phyloP scores from a whole-genome alignment of 192 early-diverging fungal genomes.

The Chytriomyces sp. region DNA sequence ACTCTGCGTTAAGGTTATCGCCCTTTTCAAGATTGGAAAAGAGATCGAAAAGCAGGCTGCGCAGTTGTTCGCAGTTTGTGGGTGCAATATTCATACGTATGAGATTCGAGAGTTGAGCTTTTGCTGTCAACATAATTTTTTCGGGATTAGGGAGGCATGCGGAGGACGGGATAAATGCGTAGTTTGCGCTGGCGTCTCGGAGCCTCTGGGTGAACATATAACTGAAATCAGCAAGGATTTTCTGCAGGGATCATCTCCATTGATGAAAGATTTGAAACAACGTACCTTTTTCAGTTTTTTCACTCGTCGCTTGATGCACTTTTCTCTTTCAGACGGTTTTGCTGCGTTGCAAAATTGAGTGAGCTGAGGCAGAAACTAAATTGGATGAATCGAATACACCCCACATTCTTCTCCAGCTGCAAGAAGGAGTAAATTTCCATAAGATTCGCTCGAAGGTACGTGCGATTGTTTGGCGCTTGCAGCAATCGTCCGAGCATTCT shows the following conservation, averaged over 20 bases:
- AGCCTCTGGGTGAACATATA: constrained; percentile 6
- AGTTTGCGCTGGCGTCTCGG: constrained; percentile 26
- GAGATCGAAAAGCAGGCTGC: background rate
- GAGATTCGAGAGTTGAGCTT: background rate
- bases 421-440: constrained; percentile 6
- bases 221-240: no score
- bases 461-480: constrained; percentile 26
- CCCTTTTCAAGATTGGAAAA: background rate
- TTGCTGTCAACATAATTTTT: background rate
- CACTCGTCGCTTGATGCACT: constrained; percentile 5
- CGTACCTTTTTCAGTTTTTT: constrained; percentile 31
- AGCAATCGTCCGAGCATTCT: constrained; percentile 34
- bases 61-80: background rate
- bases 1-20: background rate
- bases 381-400: background rate
- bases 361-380: background rate
- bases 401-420: constrained; percentile 7
- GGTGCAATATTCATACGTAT: background rate
- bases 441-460: background rate
- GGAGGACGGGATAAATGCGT: constrained; percentile 32
- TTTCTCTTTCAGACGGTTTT: background rate
- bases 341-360: background rate
- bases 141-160: constrained; percentile 1
- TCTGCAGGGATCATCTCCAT: background rate
- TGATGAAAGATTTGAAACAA: background rate